Evolutionary conservation across 257 asterid genomes (phyloP), one percentile per base, ranked within the genome.

Genomic region (Verbena officinalis): DNA sequence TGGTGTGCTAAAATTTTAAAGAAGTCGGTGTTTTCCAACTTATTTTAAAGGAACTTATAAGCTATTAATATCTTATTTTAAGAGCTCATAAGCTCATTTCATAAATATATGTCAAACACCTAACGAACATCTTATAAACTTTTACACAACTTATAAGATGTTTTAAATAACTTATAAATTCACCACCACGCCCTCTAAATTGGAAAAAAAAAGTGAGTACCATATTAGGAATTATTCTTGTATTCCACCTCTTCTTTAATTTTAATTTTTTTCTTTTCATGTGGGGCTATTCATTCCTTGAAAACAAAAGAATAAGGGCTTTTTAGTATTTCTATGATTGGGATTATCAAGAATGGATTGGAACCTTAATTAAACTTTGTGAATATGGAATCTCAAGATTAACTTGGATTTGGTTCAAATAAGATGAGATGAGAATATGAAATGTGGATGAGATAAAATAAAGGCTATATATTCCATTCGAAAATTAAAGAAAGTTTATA

Each of bases 321-420:
- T 50, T 20, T 19, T 19, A 14, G 21, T n/a, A 51, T 34, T 50
- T 20, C 45, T 36, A 44, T 66, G 16, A 45, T 67, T 72, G 78
- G n/a, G 59, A 55, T 74, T 74, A 62, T 56, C 66, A 59, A 73
- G 58, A 61, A 36, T 20, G 65, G 65, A 55, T 60, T 61, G 70
- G 68, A 52, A 59, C 9, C 68, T 67, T 49, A 64, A 73, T 63
- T 31, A 2, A n/a, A 44, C 61, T 20, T 21, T 36, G 21, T 54
- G 15, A 50, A 56, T 69, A 30, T 74, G 60, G 64, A 48, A 62
- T 67, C 36, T 61, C 62, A 52, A 66, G 24, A 27, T 27, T 27
- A 27, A 21, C 24, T 46, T 60, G 42, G 24, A 42, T 60, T 45
- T 59, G 38, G 20, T 72, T 27, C 22, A 59, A 58, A 21, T 39